These are phyloP conservation scores for Puccinia hordei DNA, from an alignment of 1,284 basidiomycete genomes.

Conservation along the genomic window DNA sequence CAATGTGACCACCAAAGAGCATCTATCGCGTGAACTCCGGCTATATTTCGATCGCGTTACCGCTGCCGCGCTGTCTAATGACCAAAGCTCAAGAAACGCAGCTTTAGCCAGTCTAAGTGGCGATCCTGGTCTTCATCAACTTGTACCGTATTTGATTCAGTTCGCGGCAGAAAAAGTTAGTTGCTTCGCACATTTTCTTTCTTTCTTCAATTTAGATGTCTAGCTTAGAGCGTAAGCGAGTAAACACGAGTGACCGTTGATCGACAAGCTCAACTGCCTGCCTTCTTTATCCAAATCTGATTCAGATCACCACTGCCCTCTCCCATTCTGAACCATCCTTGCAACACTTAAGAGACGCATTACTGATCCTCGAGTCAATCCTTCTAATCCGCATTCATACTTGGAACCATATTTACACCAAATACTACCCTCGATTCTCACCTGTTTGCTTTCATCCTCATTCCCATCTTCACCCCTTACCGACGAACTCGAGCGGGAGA, in stretches of 20 bases:
- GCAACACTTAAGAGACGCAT: slow-evolving; percentile 22
- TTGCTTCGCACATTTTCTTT: slow-evolving; percentile 13
- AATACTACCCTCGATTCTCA: slow-evolving; percentile 87
- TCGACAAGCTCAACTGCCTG: slow-evolving; percentile 55
- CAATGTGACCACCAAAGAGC: slow-evolving; percentile 69
- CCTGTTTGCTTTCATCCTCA: slow-evolving; percentile 69
- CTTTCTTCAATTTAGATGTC: neutral
- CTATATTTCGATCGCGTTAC: slow-evolving; percentile 93
- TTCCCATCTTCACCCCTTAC: slow-evolving; percentile 56
- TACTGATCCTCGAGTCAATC: slow-evolving; percentile 27
- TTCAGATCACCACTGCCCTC: slow-evolving; percentile 59
- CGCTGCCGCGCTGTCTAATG: slow-evolving; percentile 73
- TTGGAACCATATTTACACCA: slow-evolving; percentile 74
- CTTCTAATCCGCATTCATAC: slow-evolving; percentile 39
- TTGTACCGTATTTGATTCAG: slow-evolving; percentile 91
- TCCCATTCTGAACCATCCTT: slow-evolving; percentile 18
- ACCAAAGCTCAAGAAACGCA: slow-evolving; percentile 67
- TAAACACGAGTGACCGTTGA: slow-evolving; percentile 17
- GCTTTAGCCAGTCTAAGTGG: slow-evolving; percentile 83
- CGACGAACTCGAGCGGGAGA: slow-evolving; percentile 59
- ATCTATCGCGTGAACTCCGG: slow-evolving; percentile 89
- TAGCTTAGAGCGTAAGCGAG: slow-evolving; percentile 1
- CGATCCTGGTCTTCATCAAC: slow-evolving; percentile 87
- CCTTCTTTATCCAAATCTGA: neutral
- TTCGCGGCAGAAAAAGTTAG: slow-evolving; percentile 79